These are phyloP conservation scores for Auxenochlorella protothecoides DNA, from an alignment of 139 green algal genomes.

Conservation along the genomic window DNA sequence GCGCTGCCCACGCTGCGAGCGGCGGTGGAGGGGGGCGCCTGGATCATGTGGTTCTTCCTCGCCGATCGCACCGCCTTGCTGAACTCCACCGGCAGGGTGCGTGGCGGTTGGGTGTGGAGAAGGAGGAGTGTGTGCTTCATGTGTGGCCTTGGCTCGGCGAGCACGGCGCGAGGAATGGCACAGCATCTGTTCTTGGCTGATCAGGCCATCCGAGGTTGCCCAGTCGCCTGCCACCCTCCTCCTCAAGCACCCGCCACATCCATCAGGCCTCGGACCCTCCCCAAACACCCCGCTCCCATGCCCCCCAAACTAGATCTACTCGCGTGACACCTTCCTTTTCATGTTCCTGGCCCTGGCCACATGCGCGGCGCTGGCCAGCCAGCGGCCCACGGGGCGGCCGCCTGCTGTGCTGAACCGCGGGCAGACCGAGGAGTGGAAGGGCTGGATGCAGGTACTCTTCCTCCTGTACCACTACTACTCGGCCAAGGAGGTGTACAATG, in stretches of 20 bases:
- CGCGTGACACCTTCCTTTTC: conserved; percentile 53
- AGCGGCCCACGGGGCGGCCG: conserved; percentile 30
- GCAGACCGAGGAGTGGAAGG: conserved; percentile 98
- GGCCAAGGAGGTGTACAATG: conserved; percentile 86
- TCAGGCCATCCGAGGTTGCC: no score
- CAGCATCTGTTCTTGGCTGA: no score
- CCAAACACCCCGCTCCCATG: conserved; percentile 28
- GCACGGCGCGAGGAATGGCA: no score
- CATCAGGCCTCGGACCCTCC: no score
- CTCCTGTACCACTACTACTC: conserved; percentile 96
- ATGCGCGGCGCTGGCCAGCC: conserved; percentile 27
- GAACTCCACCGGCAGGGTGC: no score
- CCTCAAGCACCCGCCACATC: no score
- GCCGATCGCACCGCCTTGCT: conserved; percentile 39
- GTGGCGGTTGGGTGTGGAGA: no score
- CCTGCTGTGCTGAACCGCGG: conserved; percentile 72
- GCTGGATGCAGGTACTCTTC: conserved; percentile 92
- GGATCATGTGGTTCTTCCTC: conserved; percentile 84
- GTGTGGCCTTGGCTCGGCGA: no score
- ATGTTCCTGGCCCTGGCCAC: conserved; percentile 69
- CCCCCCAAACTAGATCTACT: conserved; percentile 30
- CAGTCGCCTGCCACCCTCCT: no score
- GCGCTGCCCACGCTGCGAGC: conserved; percentile 6
- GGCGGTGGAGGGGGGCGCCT: conserved; percentile 62
- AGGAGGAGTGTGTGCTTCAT: no score